Conservation (phyloP, 768 basidiomycete genomes). For the Xerocomellus amylosporus region DNA sequence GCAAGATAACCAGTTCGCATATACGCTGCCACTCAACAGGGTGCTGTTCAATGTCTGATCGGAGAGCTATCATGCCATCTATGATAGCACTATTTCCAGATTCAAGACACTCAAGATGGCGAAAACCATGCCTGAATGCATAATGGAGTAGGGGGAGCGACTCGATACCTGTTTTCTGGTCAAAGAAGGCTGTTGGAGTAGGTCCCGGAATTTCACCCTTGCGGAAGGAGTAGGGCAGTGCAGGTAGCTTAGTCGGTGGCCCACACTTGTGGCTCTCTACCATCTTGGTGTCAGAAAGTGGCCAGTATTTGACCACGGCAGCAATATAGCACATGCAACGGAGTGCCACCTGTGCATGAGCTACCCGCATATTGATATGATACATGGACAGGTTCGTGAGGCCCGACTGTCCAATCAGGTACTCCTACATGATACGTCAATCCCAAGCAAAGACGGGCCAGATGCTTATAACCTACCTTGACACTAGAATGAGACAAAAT, state of each 20-base stretch:
- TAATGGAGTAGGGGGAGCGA: background rate
- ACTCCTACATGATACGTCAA: slow-evolving; percentile 4
- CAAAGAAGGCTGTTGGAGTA: no score
- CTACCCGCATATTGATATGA: background rate
- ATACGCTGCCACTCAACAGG: background rate
- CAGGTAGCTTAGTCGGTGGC: no score
- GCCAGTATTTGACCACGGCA: background rate
- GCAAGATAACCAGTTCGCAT: background rate
- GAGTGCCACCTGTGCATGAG: background rate
- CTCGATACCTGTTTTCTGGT: background rate
- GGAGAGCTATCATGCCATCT: background rate
- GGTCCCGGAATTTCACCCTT: no score
- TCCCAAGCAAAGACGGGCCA: background rate
- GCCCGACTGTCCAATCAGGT: background rate
- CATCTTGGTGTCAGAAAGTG: background rate
- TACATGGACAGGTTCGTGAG: background rate
- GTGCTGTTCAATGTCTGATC: background rate
- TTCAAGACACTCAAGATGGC: background rate
- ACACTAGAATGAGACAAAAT: slow-evolving; percentile 17
- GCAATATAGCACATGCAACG: background rate
- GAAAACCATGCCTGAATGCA: background rate
- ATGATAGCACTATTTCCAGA: background rate
- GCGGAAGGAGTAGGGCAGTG: no score
- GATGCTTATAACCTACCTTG: slow-evolving; percentile 3
- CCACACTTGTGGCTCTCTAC: no score